A percentile compares a stretch with the other conserved stretches of the same genome.
Evolutionary conservation across 1,284 basidiomycete species (phyloP).

Genomic region (Pseudozyma sp.): DNA sequence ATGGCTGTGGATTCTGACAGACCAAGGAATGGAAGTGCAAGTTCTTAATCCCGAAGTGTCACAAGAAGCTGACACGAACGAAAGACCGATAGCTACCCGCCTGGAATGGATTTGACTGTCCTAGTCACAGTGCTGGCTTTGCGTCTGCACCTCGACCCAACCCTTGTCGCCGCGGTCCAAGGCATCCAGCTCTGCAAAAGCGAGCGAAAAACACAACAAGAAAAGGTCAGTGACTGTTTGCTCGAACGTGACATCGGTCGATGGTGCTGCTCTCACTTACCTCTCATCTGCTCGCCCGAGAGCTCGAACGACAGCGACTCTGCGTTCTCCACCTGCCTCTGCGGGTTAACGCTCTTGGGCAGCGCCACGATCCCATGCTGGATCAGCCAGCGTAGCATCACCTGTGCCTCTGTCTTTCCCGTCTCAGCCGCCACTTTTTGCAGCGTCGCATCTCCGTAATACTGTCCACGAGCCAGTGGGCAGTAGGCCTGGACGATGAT

Average conservation of each 20-base stretch:
- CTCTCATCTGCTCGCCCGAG: conserved; percentile 74
- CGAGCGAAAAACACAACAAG: neutral
- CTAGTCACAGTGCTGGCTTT: conserved; percentile 35
- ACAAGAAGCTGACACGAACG: too few relatives aligned
- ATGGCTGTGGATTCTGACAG: too few relatives aligned
- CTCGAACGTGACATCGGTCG: neutral
- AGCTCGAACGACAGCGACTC: conserved; percentile 80
- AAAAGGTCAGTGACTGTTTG: neutral
- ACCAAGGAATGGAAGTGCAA: too few relatives aligned
- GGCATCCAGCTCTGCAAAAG: conserved; percentile 29
- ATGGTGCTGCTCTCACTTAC: conserved; percentile 14
- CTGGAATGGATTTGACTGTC: too few relatives aligned
- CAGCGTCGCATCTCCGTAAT: conserved; percentile 46
- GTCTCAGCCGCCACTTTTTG: conserved; percentile 71
- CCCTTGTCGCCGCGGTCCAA: conserved; percentile 41
- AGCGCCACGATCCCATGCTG: conserved; percentile 70
- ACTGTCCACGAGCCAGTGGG: conserved; percentile 82
- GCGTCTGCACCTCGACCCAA: conserved; percentile 41
- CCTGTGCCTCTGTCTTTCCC: conserved; percentile 76
- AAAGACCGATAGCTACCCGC: too few relatives aligned
- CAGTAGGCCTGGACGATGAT: conserved; percentile 85
- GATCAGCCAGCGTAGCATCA: conserved; percentile 82
- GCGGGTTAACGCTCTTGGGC: conserved; percentile 71
- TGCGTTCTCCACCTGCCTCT: conserved; percentile 79
- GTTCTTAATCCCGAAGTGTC: too few relatives aligned